A percentile compares a stretch with the other conserved stretches of the same genome.
These are phyloP conservation scores for Hymenoscyphus linearis DNA, from an alignment of 2,329 filamentous ascomycete genomes.

Conservation along the genomic window DNA sequence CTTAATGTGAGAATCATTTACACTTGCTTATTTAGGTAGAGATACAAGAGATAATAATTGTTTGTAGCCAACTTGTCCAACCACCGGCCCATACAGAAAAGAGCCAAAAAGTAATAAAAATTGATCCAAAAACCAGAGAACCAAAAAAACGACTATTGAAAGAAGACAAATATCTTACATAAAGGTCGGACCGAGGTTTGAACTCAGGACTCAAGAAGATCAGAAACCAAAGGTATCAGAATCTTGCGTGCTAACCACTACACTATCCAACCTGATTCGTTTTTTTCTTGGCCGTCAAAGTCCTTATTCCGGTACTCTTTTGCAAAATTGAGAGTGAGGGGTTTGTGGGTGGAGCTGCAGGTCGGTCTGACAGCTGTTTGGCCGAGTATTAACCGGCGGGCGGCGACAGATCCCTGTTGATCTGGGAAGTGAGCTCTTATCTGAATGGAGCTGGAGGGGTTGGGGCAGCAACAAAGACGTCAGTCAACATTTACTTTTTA, in stretches of 20 bases:
- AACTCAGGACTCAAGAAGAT: slow-evolving; percentile 15
- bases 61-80: slow-evolving; percentile 33
- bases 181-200: slow-evolving; percentile 15
- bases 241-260: slow-evolving; percentile 20
- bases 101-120: no score
- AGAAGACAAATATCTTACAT: no score
- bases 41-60: background rate
- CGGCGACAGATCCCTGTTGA: background rate
- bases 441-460: background rate
- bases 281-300: background rate
- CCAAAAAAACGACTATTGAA: slow-evolving; percentile 2
- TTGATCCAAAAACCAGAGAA: background rate
- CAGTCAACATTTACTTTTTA: background rate
- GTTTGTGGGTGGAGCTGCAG: background rate
- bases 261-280: slow-evolving; percentile 17
- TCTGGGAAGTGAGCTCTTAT: background rate
- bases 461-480: slow-evolving; percentile 13
- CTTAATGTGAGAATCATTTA: background rate
- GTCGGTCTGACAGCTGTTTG: background rate
- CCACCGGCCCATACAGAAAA: no score
- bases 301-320: background rate
- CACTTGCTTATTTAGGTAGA: background rate
- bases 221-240: slow-evolving; percentile 4
- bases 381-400: background rate
- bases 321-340: background rate